Evolutionary conservation across 805 yeast genomes (phyloP).

Genomic region (Scheffersomyces ergatensis): DNA sequence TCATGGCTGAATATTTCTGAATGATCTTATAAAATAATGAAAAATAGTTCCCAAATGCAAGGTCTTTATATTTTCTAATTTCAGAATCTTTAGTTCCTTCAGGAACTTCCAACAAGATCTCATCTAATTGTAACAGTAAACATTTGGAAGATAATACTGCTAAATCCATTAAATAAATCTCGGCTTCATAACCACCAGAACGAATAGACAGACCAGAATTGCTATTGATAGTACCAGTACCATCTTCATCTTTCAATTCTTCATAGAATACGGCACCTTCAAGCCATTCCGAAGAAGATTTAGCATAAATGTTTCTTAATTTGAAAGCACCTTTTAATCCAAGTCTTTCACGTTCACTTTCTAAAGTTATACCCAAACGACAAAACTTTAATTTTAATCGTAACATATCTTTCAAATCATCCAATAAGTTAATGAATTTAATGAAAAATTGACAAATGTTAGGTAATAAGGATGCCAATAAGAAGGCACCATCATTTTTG

Average conservation of each 20-base stretch:
- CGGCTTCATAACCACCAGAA: conserved; percentile 24
- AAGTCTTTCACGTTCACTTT: conserved; percentile 25
- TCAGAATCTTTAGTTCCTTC: conserved; percentile 55
- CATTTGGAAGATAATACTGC: conserved; percentile 63
- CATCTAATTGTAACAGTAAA: conserved; percentile 51
- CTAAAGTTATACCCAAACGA: conserved; percentile 33
- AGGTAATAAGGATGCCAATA: conserved; percentile 30
- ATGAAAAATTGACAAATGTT: conserved; percentile 24
- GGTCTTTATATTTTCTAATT: conserved; percentile 51
- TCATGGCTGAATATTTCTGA: conserved; percentile 39
- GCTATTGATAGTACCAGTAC: background rate
- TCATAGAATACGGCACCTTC: conserved; percentile 45
- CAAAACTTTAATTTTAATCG: conserved; percentile 45
- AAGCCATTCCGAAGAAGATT: conserved; percentile 51
- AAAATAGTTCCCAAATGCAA: conserved; percentile 69
- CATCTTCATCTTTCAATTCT: conserved; percentile 3
- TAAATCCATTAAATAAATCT: conserved; percentile 53
- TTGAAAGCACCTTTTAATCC: conserved; percentile 46
- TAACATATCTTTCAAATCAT: conserved; percentile 25
- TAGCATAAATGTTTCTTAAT: conserved; percentile 47
- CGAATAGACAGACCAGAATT: conserved; percentile 1
- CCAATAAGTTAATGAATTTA: conserved; percentile 25
- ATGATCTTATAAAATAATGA: conserved; percentile 55
- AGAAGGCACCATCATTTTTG: conserved; percentile 34
- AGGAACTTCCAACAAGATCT: conserved; percentile 58